Evolutionary conservation across 768 basidiomycete genomes (phyloP), one percentile per base, ranked within the genome.

Genomic region (Pilatotrama ljubarskyi): DNA sequence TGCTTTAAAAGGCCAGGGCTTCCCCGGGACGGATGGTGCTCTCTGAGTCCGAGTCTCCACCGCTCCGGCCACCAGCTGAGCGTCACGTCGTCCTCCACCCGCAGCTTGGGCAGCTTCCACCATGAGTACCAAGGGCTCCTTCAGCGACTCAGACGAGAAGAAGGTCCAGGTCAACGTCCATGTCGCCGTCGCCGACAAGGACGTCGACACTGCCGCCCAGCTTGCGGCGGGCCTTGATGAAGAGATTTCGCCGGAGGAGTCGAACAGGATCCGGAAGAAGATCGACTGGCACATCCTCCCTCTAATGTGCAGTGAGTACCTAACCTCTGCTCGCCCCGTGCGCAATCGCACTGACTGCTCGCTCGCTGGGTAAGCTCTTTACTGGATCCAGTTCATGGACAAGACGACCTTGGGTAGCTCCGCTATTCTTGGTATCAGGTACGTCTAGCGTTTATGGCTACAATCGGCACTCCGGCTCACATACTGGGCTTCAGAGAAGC

Each of bases 351-450:
- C 38, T 42, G 32, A 47, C n/a, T 22, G 6, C 25, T 48, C n/a
- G 10, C 14, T 24, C 17, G 14, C 4, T 40, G 5, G 7, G 46
- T 14, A 20, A 65, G 69, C 58, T 10, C 64, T 59, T 3, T 56
- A 63, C 59, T 85, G 88, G 81, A 79, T 90, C n/a, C 87, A 90
- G 68, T 89, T 85, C 60, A 89, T 89, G 85, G 88, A 90, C 63
- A 89, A 89, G 73, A 85, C 84, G 0, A 90, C 88, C 0, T 74
- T 90, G 3, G 87, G 86, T 1, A 83, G 79, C 58, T 67, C 86
- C 0, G 83, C 88, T 1, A 88, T 90, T 62, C 77, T 91, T 43
- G 89, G 89, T 1, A 90, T 90, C 66, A 74, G 75, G 89, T 86
- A 36, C 61, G 80, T n/a, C n/a, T n/a, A 44, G 43, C 43, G 4